These are phyloP conservation scores for Schizosaccharomyces japonicus DNA, from an alignment of 805 yeast species.

Conservation along the genomic window DNA sequence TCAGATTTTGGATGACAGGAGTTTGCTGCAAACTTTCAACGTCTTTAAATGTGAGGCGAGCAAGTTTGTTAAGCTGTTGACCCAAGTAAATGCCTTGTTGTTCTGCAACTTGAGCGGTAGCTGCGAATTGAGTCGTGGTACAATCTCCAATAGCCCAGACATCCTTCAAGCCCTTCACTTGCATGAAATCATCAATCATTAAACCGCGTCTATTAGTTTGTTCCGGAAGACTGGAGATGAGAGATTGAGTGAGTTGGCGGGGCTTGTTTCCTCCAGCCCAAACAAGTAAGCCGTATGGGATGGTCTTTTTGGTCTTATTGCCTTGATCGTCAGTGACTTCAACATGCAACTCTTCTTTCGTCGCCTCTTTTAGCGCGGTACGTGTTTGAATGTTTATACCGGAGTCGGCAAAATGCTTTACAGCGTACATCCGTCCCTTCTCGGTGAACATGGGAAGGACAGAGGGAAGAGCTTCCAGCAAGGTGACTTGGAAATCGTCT, in stretches of 20 bases:
- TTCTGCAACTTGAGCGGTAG: slow-evolving; percentile 93
- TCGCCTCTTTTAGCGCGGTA: slow-evolving; percentile 75
- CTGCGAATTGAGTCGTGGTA: slow-evolving; percentile 68
- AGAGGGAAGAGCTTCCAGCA: slow-evolving; percentile 78
- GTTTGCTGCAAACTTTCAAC: neutral
- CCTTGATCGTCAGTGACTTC: slow-evolving; percentile 47
- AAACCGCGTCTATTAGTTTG: slow-evolving; percentile 76
- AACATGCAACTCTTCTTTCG: slow-evolving; percentile 44
- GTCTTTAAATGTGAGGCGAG: slow-evolving; percentile 18
- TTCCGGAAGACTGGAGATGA: slow-evolving; percentile 38
- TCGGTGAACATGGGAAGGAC: slow-evolving; percentile 34
- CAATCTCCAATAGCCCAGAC: slow-evolving; percentile 88
- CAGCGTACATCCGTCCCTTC: slow-evolving; percentile 39
- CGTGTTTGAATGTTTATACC: slow-evolving; percentile 55
- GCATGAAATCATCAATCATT: slow-evolving; percentile 57
- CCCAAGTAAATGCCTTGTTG: slow-evolving; percentile 79
- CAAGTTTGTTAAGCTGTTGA: slow-evolving; percentile 26
- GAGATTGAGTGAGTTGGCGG: slow-evolving; percentile 43
- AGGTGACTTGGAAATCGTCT: slow-evolving; percentile 55
- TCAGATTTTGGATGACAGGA: neutral
- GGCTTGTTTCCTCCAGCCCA: slow-evolving; percentile 97
- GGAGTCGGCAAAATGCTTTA: slow-evolving; percentile 42
- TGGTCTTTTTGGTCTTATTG: slow-evolving; percentile 29
- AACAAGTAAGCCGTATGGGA: slow-evolving; percentile 79
- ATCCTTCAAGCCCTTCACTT: slow-evolving; percentile 60